Evolutionary conservation across 495 filamentous ascomycete genomes (phyloP), one percentile per base, ranked within the genome.

Genomic region (Talaromyces stipitatus): DNA sequence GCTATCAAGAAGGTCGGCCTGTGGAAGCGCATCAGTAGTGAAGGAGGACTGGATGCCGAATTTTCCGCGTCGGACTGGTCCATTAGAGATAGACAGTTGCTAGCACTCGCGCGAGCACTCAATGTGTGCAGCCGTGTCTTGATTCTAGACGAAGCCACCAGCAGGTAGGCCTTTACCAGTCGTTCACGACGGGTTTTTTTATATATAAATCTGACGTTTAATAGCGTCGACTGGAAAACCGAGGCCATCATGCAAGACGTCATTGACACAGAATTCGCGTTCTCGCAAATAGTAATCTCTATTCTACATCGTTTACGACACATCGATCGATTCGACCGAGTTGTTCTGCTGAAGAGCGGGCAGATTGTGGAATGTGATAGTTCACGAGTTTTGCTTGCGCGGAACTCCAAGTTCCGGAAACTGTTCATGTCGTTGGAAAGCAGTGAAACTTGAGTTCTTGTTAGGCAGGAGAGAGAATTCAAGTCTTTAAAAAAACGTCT

Each of bases 261-360:
- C 54, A 75, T 87, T n/a, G 71, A 81, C 0, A 68, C 79, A 52
- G 78, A 83, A 54, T 83, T 87, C 65, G 28, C 28, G 28, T 66
- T 63, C 16, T 69, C 69, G 0, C 74, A 79, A 58, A 88, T 83
- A 4, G 74, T 87, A 33, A 66, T 88, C 50, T 73, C 83, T 9
- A 77, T 89, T 3, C 79, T 83, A 0, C 85, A 88, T 63, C 75
- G 78, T 32, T 70, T 87, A 10, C 76, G 80, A 20, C 80, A 78
- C 0, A 80, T 84, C 58, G 58, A 78, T 12, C 80, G 83, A 57
- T 78, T 66, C 57, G 79, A 81, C 62, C 69, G 66, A 52, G 63
- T 82, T n/a, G 65, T 74, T 24, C 68, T 82, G 18, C 59, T 81
- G 32, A 72, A 76, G 6, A 66, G 64, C 7, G 78, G 78, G 18